Conservation (phyloP, 768 basidiomycete genomes). For the Trametes cinnabarina region DNA sequence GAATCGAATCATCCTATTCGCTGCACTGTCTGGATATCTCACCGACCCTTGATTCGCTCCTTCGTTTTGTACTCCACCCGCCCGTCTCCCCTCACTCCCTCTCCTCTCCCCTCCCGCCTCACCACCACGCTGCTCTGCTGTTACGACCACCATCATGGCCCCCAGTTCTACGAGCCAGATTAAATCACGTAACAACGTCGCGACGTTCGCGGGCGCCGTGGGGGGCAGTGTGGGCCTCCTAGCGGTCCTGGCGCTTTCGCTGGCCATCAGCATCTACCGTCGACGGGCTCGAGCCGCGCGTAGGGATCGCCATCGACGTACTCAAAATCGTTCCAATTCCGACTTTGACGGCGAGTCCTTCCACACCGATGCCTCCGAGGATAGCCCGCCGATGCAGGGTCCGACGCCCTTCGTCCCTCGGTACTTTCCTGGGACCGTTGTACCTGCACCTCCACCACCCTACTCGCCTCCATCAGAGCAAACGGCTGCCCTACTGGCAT, state of each 20-base stretch:
- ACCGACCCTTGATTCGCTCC: constrained; percentile 26
- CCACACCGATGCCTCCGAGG: constrained; percentile 30
- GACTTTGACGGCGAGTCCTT: constrained; percentile 26
- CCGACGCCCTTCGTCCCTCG: constrained; percentile 52
- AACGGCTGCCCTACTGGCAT: constrained; percentile 19
- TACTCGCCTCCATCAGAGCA: constrained; percentile 31
- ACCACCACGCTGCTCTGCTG: constrained; percentile 6
- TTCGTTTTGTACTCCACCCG: constrained; percentile 22
- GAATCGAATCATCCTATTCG: constrained; percentile 28
- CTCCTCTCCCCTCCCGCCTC: constrained; percentile 17
- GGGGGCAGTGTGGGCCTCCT: constrained; percentile 53
- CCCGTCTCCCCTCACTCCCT: constrained; percentile 8
- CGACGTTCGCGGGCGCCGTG: constrained; percentile 54
- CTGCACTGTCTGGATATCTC: constrained; percentile 20
- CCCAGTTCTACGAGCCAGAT: constrained; percentile 15
- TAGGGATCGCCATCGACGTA: constrained; percentile 39
- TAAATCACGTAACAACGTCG: constrained; percentile 30
- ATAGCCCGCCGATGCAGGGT: constrained; percentile 39
- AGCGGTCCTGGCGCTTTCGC: constrained; percentile 42
- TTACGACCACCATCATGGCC: constrained; percentile 11
- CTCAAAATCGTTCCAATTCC: constrained; percentile 14
- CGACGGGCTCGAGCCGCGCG: constrained; percentile 42
- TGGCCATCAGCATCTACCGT: constrained; percentile 51
- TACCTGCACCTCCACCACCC: constrained; percentile 41
- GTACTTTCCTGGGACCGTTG: constrained; percentile 53